These are phyloP conservation scores for Cynanchum wilfordii DNA, from an alignment of 257 asterid species.

Conservation along the genomic window DNA sequence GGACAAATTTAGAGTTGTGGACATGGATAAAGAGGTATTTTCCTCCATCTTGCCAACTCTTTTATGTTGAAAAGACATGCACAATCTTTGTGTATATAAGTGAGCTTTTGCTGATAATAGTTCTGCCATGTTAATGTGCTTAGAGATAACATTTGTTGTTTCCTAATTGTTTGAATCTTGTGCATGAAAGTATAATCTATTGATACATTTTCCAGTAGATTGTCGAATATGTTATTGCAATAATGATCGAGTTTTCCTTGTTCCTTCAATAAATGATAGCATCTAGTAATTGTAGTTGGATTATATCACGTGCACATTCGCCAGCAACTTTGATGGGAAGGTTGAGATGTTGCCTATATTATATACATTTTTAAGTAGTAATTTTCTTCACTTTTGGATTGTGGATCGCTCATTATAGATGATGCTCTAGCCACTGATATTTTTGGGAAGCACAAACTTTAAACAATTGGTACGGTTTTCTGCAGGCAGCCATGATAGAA, in stretches of 20 bases:
- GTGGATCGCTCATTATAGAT: neutral
- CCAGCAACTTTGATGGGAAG: neutral
- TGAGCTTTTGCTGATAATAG: neutral
- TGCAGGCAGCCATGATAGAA: constrained; percentile 59
- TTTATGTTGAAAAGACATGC: no score
- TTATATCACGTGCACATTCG: neutral
- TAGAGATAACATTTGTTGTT: neutral
- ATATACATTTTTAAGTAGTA: neutral
- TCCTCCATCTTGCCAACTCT: no score
- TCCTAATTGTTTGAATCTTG: neutral
- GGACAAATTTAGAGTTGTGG: constrained; percentile 84
- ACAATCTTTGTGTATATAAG: no score
- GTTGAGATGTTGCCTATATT: neutral
- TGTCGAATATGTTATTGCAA: neutral
- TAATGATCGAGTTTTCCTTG: neutral
- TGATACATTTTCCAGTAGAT: neutral
- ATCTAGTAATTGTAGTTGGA: neutral
- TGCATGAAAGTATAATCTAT: neutral
- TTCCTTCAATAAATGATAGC: neutral
- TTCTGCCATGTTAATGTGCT: neutral
- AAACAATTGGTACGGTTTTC: neutral
- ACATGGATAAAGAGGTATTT: constrained; percentile 94
- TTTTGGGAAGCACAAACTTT: neutral
- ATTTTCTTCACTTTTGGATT: neutral
- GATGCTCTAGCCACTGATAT: neutral